phyloP scores from a whole-genome alignment of 768 basidiomycete genomes.

The Panus rudis region DNA sequence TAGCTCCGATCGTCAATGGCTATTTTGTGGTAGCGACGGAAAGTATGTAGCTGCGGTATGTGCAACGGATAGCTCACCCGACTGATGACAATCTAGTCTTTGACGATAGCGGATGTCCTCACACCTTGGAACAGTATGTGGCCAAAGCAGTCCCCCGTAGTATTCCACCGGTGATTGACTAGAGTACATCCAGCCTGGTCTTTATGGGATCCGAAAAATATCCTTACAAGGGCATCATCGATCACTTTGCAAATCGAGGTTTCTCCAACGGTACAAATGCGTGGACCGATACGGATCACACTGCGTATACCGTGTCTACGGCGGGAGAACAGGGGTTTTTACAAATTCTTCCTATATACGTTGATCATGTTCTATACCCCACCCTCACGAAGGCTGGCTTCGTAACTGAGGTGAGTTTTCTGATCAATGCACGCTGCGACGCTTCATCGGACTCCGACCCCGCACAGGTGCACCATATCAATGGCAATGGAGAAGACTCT shows the following conservation, averaged over 20 bases:
- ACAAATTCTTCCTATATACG: slow-evolving; percentile 79
- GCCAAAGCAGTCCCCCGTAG: neutral
- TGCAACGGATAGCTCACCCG: neutral
- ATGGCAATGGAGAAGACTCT: slow-evolving; percentile 82
- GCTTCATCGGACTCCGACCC: slow-evolving; percentile 1
- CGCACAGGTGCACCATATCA: slow-evolving; percentile 95
- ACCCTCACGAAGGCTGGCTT: slow-evolving; percentile 85
- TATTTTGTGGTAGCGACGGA: slow-evolving; percentile 89
- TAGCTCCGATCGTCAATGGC: slow-evolving; percentile 85
- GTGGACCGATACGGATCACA: slow-evolving; percentile 95
- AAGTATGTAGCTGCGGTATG: slow-evolving; percentile 42
- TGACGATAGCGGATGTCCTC: slow-evolving; percentile 90
- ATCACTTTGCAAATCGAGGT: slow-evolving; percentile 90
- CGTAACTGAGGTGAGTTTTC: slow-evolving; percentile 42
- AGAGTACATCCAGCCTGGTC: slow-evolving; percentile 48
- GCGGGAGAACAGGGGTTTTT: slow-evolving; percentile 92
- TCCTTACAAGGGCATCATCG: slow-evolving; percentile 93
- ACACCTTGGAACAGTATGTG: slow-evolving; percentile 90
- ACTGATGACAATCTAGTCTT: slow-evolving; percentile 51
- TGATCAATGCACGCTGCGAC: neutral
- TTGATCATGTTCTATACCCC: slow-evolving; percentile 96
- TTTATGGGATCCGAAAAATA: slow-evolving; percentile 96
- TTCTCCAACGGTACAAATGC: slow-evolving; percentile 92
- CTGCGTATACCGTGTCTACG: slow-evolving; percentile 92
- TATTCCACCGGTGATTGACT: neutral